A percentile compares a stretch with the other conserved stretches of the same genome.
These are phyloP conservation scores for Glarea lozoyensis DNA, from an alignment of 495 filamentous ascomycete species.

Conservation along the genomic window DNA sequence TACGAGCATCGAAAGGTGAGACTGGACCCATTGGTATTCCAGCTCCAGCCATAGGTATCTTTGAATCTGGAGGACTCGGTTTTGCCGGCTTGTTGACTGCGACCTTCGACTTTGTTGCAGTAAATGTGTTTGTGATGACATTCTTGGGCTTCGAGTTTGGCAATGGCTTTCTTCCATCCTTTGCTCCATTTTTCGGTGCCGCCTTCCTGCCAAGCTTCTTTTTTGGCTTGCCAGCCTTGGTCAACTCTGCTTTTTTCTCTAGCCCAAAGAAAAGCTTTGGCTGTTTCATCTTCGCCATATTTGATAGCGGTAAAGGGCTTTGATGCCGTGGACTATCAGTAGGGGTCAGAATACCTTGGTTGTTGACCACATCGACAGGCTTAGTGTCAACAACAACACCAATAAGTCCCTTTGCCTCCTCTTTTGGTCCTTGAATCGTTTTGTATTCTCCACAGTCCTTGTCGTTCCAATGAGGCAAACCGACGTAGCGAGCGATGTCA, in stretches of 20 bases:
- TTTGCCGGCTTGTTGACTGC: conserved; percentile 21
- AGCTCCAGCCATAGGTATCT: conserved; percentile 8
- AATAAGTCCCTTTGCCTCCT: conserved; percentile 15
- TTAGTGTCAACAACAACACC: conserved; percentile 21
- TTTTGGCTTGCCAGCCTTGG: conserved; percentile 7
- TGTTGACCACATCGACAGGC: conserved; percentile 14
- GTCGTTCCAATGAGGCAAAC: conserved; percentile 71
- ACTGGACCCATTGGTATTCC: conserved; percentile 30
- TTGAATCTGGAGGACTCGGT: conserved; percentile 4
- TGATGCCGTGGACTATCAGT: conserved; percentile 46
- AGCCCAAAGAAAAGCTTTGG: conserved; percentile 14
- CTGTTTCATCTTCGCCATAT: conserved; percentile 17
- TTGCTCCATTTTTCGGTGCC: no score
- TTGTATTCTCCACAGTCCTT: conserved; percentile 34
- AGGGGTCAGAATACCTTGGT: conserved; percentile 54
- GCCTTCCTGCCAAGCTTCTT: conserved; percentile 18
- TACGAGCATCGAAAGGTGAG: conserved; percentile 31
- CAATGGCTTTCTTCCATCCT: background rate
- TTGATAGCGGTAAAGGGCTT: conserved; percentile 31
- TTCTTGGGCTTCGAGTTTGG: conserved; percentile 10
- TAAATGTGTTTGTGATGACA: conserved; percentile 16
- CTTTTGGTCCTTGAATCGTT: conserved; percentile 27
- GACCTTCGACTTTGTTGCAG: conserved; percentile 19
- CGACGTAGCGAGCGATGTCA: conserved; percentile 67
- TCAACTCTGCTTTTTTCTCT: conserved; percentile 20